These are phyloP conservation scores for Clathrus columnatus DNA, from an alignment of 768 basidiomycete species.

Conservation along the genomic window DNA sequence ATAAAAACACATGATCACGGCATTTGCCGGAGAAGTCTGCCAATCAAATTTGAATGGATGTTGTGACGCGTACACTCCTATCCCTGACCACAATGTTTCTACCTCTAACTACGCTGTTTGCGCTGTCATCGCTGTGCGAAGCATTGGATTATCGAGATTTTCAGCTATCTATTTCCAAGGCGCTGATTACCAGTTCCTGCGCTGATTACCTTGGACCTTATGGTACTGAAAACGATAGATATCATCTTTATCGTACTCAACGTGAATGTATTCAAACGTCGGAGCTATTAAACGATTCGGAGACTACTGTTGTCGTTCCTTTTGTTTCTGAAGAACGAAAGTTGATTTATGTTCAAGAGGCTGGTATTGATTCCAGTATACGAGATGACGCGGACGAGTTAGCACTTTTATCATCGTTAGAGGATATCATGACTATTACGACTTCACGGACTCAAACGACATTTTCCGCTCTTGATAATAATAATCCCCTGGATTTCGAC, in stretches of 20 bases:
- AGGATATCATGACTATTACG: neutral
- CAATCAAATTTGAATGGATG: too few species aligned
- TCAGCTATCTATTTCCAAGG: neutral
- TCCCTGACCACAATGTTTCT: neutral
- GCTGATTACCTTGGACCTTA: neutral
- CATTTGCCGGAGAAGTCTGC: too few species aligned
- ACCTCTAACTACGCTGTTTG: too few species aligned
- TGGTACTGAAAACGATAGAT: neutral
- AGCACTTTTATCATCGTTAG: neutral
- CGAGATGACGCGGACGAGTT: slow-evolving; percentile 5
- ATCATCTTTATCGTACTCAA: neutral
- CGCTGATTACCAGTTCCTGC: neutral
- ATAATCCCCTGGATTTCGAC: neutral
- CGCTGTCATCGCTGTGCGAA: neutral
- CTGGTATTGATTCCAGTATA: slow-evolving; percentile 21
- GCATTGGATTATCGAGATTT: neutral
- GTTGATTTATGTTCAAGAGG: slow-evolving; percentile 28
- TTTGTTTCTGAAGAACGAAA: neutral
- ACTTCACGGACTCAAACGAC: neutral
- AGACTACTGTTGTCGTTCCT: neutral
- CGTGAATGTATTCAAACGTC: neutral
- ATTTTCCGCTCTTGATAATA: neutral
- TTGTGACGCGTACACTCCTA: neutral
- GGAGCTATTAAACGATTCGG: neutral
- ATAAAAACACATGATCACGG: too few species aligned